Base-by-base conservation (phyloP, 306 rosid genomes). In the Echinosophora koreensis region DNA sequence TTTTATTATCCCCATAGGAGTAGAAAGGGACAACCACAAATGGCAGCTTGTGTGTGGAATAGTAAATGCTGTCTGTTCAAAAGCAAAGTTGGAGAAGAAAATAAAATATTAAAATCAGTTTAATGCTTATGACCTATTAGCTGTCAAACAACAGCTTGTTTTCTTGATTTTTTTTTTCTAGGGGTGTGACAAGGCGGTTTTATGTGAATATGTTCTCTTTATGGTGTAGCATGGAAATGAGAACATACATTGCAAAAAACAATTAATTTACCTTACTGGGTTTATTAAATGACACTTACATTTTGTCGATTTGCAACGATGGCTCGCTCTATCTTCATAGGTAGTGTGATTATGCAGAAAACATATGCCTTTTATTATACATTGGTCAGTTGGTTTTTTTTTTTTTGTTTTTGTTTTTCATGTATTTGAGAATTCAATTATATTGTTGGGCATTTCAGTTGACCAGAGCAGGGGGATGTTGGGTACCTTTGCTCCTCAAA, bases 401-500 rank as follows among this genome's bases (percentile, higher is more conserved):
- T n/a, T n/a, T n/a, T n/a, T n/a, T n/a, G n/a, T n/a, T n/a, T n/a
- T n/a, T 22, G 22, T 0, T 22, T 66, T 42, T 55, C 65, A 11
- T 65, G 70, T 15, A 18, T 78, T 35, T 34, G 8, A 69, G 34
- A 22, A 60, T 38, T 59, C 17, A 17, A 38, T 41, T 59, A 5
- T 78, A 16, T 16, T 30, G 30, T 82, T 84, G 81, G 58, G n/a
- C 5, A 38, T 83, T 28, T 65, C 88, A 95, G 98, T 95, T 82
- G 97, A 95, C 73, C 90, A 88, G 62, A 90, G 88, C 81, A 78
- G 86, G 79, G 97, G 97, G 80, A 95, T 95, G 98, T 64, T 95
- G 85, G 97, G 98, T 51, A 90, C 98, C 39, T 95, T 95, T 80
- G 97, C 97, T 66, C 98, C 98, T 58, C 89, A 86, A 5, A 85